Conservation (phyloP, 2,329 filamentous ascomycete genomes). For the Apiospora hydei region DNA sequence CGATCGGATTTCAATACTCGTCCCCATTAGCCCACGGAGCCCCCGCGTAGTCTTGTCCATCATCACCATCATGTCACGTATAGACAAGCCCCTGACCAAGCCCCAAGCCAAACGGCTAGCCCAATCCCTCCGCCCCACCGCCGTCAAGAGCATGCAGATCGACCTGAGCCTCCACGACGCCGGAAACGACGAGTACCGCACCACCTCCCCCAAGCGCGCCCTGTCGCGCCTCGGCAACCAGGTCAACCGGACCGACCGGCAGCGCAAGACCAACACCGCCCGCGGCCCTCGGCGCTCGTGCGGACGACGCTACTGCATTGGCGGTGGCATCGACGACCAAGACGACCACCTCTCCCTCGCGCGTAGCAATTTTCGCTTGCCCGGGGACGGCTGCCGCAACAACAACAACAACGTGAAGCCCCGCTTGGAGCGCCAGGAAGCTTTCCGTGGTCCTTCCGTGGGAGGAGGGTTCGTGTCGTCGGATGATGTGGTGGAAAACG, state of each 20-base stretch:
- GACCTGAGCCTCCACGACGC: neutral
- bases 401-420: conserved; percentile 30
- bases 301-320: neutral
- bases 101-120: neutral
- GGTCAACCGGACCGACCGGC: neutral
- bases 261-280: neutral
- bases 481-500: conserved; percentile 33
- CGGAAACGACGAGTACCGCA: neutral
- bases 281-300: neutral
- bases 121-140: neutral
- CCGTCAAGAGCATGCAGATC: conserved; percentile 7
- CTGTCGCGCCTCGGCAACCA: neutral
- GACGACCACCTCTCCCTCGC: conserved; percentile 14
- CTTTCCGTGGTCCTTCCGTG: conserved; percentile 31
- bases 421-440: conserved; percentile 37
- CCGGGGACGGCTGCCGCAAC: conserved; percentile 27
- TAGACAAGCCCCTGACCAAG: neutral
- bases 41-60: neutral
- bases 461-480: conserved; percentile 29
- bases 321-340: neutral
- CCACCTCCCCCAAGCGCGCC: neutral
- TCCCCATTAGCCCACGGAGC: neutral
- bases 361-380: conserved; percentile 31
- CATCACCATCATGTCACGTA: neutral
- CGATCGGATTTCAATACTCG: too few relatives aligned